Conservation (phyloP, 768 basidiomycete genomes). For the Mycena vulgaris region DNA sequence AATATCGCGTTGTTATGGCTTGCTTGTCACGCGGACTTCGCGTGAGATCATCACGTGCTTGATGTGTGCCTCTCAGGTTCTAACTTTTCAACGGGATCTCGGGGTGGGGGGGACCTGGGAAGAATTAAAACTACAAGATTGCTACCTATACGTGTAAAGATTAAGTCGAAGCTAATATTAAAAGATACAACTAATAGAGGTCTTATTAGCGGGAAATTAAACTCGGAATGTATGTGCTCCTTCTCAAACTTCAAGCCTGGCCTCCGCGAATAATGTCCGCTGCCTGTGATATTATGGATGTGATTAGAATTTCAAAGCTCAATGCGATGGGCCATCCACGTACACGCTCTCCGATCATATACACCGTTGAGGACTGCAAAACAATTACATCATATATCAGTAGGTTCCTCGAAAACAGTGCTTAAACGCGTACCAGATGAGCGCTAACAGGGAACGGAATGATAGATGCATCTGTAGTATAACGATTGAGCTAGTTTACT, state of each 20-base stretch:
- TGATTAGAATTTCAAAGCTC: neutral
- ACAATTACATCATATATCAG: neutral
- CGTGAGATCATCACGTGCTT: too few species aligned
- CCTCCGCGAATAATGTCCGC: conserved; percentile 36
- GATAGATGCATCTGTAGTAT: conserved; percentile 47
- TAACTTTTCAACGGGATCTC: too few species aligned
- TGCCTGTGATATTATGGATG: conserved; percentile 13
- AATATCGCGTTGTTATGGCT: neutral
- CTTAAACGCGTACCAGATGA: conserved; percentile 43
- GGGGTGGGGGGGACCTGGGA: too few species aligned
- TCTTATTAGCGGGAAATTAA: neutral
- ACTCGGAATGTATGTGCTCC: neutral
- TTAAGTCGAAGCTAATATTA: too few species aligned
- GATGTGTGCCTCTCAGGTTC: too few species aligned
- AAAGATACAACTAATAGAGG: too few species aligned
- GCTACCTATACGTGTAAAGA: too few species aligned
- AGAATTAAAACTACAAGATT: too few species aligned
- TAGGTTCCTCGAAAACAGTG: neutral
- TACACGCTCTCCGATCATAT: conserved; percentile 51
- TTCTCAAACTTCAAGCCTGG: neutral
- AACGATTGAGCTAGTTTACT: neutral
- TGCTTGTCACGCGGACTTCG: neutral
- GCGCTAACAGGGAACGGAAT: conserved; percentile 53
- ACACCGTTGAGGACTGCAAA: conserved; percentile 43
- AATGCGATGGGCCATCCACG: neutral